Evolutionary conservation across 2,329 filamentous ascomycete genomes (phyloP), one percentile per base, ranked within the genome.

Genomic region (Sporothrix curviconia): DNA sequence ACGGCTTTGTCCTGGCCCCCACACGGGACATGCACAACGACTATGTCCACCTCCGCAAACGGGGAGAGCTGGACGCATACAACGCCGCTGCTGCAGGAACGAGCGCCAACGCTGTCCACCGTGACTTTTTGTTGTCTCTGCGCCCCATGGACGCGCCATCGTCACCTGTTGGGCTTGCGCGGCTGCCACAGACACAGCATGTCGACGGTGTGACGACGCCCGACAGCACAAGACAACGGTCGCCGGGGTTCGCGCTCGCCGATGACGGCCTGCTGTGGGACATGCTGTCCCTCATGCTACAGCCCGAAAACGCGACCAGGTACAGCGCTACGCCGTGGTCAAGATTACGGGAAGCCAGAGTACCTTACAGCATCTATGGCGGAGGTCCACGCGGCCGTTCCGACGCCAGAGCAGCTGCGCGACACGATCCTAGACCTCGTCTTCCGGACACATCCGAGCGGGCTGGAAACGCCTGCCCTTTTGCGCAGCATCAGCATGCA

Each of bases 1-100:
- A 87, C 64, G 82, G 83, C 2, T 86, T 86, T 65, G 74, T 80
- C 61, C 66, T 85, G 0, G 75, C 78, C 1, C 71, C 76, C 55
- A 74, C 73, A 0, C 67, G 70, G 0, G 67, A 65, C 4, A 69
- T 83, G 57, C 81, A 84, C 66, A 84, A 84, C 63, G 81, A 84
- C 66, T 84, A 84, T 64, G 69, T 80, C 1, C 81, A 84, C 64
- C 71, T 84, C 9, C 75, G 78, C 55, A 81, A 78, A 65, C 72
- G 74, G 30, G 67, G 68, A 2, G 63, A 66, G 5, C 57, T 30
- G 11, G 4, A 24, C 17, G 32, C 34, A 55, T 42, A 28, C 12
- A 17, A 34, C 30, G 55, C 19, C 19, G 19, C 25, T 64, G 47
- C 9, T 2, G 22, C 4, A 4, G 22, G n/a, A 6, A 47, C 63